Evolutionary conservation across 2,329 filamentous ascomycete genomes (phyloP).

Genomic region (Colletotrichum zoysiae): DNA sequence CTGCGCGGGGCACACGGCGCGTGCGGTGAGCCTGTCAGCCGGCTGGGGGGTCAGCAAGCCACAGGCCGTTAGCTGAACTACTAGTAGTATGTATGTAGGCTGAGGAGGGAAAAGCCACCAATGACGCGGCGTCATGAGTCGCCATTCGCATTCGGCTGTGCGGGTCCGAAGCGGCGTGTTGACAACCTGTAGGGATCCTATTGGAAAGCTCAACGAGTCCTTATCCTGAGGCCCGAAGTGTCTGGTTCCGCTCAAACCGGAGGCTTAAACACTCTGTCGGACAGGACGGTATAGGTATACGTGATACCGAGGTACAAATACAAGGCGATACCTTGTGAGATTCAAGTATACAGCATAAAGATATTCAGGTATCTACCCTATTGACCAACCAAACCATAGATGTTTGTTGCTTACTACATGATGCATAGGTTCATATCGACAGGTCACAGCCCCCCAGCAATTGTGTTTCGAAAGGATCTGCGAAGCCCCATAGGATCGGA

Average conservation of each 20-base stretch:
- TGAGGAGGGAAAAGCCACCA: slow-evolving; percentile 1
- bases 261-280: neutral
- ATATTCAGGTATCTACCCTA: no score
- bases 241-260: neutral
- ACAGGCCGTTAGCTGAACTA: slow-evolving; percentile 21
- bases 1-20: slow-evolving; percentile 14
- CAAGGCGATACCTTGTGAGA: no score
- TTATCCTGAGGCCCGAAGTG: neutral
- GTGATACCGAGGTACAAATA: no score
- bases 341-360: no score
- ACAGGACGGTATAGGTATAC: neutral
- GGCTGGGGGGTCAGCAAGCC: slow-evolving; percentile 25
- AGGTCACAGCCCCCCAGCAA: neutral
- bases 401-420: no score
- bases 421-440: neutral
- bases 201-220: neutral
- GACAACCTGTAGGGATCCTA: neutral
- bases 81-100: no score
- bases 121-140: slow-evolving; percentile 28
- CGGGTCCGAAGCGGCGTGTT: neutral
- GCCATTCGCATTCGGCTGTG: slow-evolving; percentile 27
- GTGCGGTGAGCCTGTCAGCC: neutral
- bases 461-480: slow-evolving; percentile 6
- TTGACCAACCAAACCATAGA: no score
- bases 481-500: slow-evolving; percentile 14